Evolutionary conservation across 495 filamentous ascomycete genomes (phyloP).

Genomic region (Aspergillus bridgeri): DNA sequence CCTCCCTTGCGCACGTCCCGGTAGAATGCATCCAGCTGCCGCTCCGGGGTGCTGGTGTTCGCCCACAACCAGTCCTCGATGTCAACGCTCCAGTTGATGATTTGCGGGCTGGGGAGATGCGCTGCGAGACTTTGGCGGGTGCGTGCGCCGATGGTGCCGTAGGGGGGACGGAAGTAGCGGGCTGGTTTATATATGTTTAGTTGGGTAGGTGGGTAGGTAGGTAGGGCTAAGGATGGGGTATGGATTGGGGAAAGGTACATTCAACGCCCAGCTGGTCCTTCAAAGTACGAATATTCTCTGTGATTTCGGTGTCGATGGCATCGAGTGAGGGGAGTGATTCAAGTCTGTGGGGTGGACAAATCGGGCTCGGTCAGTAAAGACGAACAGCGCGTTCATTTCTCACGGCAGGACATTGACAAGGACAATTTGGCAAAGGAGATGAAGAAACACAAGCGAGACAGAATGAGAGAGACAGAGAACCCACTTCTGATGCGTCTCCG

Average conservation of each 20-base stretch:
- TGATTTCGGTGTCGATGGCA: slow-evolving; percentile 68
- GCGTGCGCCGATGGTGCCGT: slow-evolving; percentile 69
- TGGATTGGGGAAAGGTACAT: slow-evolving; percentile 19
- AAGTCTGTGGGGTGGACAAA: not conserved
- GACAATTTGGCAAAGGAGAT: too few species aligned
- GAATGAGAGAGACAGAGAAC: slow-evolving; percentile 4
- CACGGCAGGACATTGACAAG: too few species aligned
- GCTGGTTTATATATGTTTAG: slow-evolving; percentile 20
- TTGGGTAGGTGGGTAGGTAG: not conserved
- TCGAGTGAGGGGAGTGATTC: slow-evolving; percentile 29
- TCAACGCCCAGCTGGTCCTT: slow-evolving; percentile 46
- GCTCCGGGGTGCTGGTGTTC: slow-evolving; percentile 59
- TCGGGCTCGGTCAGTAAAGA: too few species aligned
- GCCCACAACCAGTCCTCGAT: slow-evolving; percentile 80
- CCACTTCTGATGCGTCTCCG: slow-evolving; percentile 67
- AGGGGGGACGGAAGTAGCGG: slow-evolving; percentile 73
- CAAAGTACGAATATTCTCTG: slow-evolving; percentile 58
- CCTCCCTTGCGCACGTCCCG: slow-evolving; percentile 63
- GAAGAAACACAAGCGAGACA: not conserved
- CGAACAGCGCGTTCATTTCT: too few species aligned
- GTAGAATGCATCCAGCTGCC: slow-evolving; percentile 72
- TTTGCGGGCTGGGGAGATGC: slow-evolving; percentile 47
- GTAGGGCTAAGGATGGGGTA: not conserved
- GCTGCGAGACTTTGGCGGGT: slow-evolving; percentile 62
- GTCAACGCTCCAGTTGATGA: slow-evolving; percentile 74